Conservation (phyloP, 2,329 filamentous ascomycete species). For the Huntiella omanensis region DNA sequence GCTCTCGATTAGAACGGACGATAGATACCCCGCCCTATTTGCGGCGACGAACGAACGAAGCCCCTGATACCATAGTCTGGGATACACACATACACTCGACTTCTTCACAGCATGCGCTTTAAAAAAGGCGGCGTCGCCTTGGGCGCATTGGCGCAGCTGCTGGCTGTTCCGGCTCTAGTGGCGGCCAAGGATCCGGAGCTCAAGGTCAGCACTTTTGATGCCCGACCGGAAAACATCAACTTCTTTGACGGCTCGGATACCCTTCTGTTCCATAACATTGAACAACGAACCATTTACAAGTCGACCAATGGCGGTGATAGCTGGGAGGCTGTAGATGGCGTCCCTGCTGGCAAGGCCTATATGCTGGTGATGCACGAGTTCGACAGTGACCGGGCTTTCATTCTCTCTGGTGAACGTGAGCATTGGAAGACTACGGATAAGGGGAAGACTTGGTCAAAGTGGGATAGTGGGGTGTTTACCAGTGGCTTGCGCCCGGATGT, state of each 20-base stretch:
- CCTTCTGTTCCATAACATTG: slow-evolving; percentile 52
- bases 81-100: too few relatives aligned
- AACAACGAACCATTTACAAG: slow-evolving; percentile 48
- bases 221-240: slow-evolving; percentile 49
- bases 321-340: slow-evolving; percentile 49
- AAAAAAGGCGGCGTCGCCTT: slow-evolving; percentile 7
- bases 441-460: slow-evolving; percentile 64
- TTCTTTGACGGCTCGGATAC: slow-evolving; percentile 86
- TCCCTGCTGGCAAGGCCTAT: slow-evolving; percentile 42
- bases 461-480: slow-evolving; percentile 41
- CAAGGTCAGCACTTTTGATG: slow-evolving; percentile 43
- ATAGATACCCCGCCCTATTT: too few relatives aligned
- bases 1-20: too few relatives aligned
- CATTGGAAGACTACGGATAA: slow-evolving; percentile 75
- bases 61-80: too few relatives aligned
- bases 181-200: slow-evolving; percentile 45
- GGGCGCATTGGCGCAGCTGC: slow-evolving; percentile 7
- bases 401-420: slow-evolving; percentile 45
- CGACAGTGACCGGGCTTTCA: slow-evolving; percentile 62
- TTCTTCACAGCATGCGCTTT: slow-evolving; percentile 4
- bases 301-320: slow-evolving; percentile 63
- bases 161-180: slow-evolving; percentile 6
- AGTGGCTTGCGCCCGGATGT: slow-evolving; percentile 29
- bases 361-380: slow-evolving; percentile 59
- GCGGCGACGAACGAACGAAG: too few relatives aligned